Evolutionary conservation across 176 grass and related monocot genomes (phyloP).

Genomic region (Zea luxurians): DNA sequence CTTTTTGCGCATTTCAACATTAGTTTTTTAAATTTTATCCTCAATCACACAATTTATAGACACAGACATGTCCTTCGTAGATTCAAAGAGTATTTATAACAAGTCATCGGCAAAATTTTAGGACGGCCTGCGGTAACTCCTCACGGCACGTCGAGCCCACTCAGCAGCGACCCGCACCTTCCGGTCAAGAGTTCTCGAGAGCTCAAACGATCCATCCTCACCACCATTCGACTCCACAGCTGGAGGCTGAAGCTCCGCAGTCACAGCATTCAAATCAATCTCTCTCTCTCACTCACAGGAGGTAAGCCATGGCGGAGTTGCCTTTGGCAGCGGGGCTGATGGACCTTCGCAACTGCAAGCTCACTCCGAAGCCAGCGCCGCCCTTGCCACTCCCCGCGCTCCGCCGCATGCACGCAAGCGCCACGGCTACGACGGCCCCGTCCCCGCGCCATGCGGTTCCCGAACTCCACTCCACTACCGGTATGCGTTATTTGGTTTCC

Average conservation of each 20-base stretch:
- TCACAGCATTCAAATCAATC: slow-evolving; percentile 7
- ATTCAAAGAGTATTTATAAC: too few relatives aligned
- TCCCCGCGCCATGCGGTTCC: slow-evolving; percentile 38
- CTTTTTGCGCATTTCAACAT: too few relatives aligned
- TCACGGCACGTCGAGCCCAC: background rate
- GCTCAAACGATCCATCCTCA: too few relatives aligned
- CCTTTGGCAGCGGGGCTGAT: slow-evolving; percentile 52
- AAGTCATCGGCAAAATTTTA: too few relatives aligned
- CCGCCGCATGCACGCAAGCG: slow-evolving; percentile 24
- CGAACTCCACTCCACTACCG: slow-evolving; percentile 52
- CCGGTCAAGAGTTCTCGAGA: background rate
- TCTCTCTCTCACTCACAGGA: slow-evolving; percentile 33
- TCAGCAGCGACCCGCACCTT: slow-evolving; percentile 24
- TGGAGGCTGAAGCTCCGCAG: background rate
- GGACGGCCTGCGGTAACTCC: background rate
- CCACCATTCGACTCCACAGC: background rate
- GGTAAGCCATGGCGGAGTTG: slow-evolving; percentile 65
- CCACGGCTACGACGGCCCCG: slow-evolving; percentile 13
- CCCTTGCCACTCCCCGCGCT: slow-evolving; percentile 27
- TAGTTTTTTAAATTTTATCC: too few relatives aligned
- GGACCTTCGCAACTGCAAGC: slow-evolving; percentile 53
- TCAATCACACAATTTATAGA: too few relatives aligned
- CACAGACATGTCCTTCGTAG: too few relatives aligned
- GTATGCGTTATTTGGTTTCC: slow-evolving; percentile 30
- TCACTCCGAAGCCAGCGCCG: slow-evolving; percentile 39